Evolutionary conservation across 2,329 filamentous ascomycete species (phyloP), one percentile per base, ranked within the genome.

Genomic region (Diatrype stigma): DNA sequence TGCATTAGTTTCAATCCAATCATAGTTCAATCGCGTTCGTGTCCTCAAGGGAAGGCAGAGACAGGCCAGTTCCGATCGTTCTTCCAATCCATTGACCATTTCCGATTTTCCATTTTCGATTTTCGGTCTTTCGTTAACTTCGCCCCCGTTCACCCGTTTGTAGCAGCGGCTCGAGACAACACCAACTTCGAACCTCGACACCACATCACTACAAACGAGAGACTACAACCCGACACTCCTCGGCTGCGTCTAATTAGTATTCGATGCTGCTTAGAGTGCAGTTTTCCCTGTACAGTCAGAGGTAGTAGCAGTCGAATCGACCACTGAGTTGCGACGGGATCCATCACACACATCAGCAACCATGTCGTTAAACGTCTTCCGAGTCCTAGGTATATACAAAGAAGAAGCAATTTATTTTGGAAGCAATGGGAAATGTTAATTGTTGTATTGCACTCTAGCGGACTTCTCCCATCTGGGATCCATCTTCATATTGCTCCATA

Each of bases 401-500:
- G 34, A 37, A 37, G 34, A 37, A 37, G 12, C 34, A 37, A 6
- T 37, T 16, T 6, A 16, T 14, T 12, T 6, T 12, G 4, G 40
- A 2, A 44, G 21, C 12, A 0, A 26, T 26, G 23, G 21, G 6
- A 7, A 51, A 42, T 50, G 44, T 50, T 45, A 8, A 54, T 47
- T 56, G 57, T 65, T 53, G 64, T 56, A 38, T 46, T 37, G 42
- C 44, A 30, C n/a, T 49, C 51, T 61, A 96, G 92, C 86, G 75
- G 94, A 99, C 79, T 83, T 99, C 69, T 96, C 91, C 78, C 94
- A 99, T 79, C 76, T 99, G 63, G 79, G 87, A 57, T 97, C 93
- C 49, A 96, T 99, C 68, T 79, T 96, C 63, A 96, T 99, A 63
- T 79, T 99, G 55, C 79, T 99, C 56, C 91, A 96, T 70, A 99